Conservation (phyloP, 805 yeast species). For the Ogataea pignaliae region DNA sequence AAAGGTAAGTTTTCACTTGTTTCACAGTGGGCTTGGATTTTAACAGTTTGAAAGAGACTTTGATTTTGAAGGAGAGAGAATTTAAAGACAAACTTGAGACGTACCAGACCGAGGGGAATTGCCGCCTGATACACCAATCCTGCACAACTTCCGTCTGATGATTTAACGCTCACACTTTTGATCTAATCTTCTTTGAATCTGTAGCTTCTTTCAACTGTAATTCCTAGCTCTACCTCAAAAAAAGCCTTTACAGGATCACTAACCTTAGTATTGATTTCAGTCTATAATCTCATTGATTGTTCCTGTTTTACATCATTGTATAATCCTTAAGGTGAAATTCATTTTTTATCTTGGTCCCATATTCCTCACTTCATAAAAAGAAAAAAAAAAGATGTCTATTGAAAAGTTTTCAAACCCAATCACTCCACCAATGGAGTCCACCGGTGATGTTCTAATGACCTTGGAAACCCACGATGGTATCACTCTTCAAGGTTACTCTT, state of each 20-base stretch:
- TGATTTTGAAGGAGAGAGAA: too few relatives aligned
- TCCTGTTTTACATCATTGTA: not conserved
- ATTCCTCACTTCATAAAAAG: conserved; percentile 1
- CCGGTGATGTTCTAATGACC: conserved; percentile 79
- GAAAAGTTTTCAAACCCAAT: conserved; percentile 69
- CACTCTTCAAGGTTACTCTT: conserved; percentile 89
- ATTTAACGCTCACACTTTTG: too few relatives aligned
- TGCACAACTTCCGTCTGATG: too few relatives aligned
- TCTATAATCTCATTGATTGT: not conserved
- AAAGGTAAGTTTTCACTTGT: not conserved
- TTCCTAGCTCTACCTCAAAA: too few relatives aligned
- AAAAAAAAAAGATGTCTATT: conserved; percentile 28
- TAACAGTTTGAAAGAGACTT: too few relatives aligned
- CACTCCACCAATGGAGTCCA: conserved; percentile 83
- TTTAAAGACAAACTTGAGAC: too few relatives aligned
- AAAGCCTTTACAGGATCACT: not conserved
- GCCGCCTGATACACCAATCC: too few relatives aligned
- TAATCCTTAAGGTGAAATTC: not conserved
- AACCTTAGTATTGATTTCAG: not conserved
- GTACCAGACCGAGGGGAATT: too few relatives aligned
- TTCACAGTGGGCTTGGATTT: conserved; percentile 1
- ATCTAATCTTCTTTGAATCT: too few relatives aligned
- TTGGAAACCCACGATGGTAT: conserved; percentile 86
- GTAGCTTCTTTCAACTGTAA: too few relatives aligned
- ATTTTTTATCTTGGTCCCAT: conserved; percentile 2